phyloP scores from a whole-genome alignment of 2,329 filamentous ascomycete genomes.

The Dothidotthia symphoricarpi region DNA sequence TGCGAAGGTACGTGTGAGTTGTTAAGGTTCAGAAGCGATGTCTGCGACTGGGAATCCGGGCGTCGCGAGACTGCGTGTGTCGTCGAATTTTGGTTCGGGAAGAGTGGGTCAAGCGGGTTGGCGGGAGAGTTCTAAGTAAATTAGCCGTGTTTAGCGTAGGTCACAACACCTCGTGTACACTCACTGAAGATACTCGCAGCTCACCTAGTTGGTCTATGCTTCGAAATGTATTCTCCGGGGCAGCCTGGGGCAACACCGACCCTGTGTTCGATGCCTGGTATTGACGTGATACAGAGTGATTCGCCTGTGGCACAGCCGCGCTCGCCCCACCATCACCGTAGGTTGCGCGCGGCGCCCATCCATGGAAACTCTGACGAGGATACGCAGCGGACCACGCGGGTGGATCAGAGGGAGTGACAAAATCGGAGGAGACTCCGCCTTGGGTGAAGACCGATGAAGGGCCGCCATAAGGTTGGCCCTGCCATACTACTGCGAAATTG shows the following conservation, averaged over 20 bases:
- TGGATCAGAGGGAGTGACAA: constrained; percentile 19
- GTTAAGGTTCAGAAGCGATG: constrained; percentile 15
- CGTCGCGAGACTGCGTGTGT: constrained; percentile 22
- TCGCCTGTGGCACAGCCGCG: constrained; percentile 18
- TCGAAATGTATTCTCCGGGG: constrained; percentile 10
- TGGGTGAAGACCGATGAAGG: constrained; percentile 25
- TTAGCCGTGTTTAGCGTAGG: constrained; percentile 21
- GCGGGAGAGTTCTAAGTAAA: constrained; percentile 20
- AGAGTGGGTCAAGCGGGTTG: constrained; percentile 23
- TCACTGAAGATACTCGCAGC: constrained; percentile 22
- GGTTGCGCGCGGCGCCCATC: constrained; percentile 17
- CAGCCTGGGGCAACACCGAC: constrained; percentile 10
- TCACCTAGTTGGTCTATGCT: constrained; percentile 18
- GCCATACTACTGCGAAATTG: constrained; percentile 25
- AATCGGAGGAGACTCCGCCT: constrained; percentile 20
- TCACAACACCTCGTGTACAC: constrained; percentile 14
- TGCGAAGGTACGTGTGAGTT: constrained; percentile 18
- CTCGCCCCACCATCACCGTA: constrained; percentile 21
- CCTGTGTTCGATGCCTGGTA: constrained; percentile 6
- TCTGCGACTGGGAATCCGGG: constrained; percentile 17
- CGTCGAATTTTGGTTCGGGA: constrained; percentile 18
- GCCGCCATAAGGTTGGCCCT: constrained; percentile 20
- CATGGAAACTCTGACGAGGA: constrained; percentile 14
- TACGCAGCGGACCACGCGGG: constrained; percentile 22
- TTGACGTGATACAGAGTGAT: constrained; percentile 15